Base-by-base conservation (phyloP, 2,329 filamentous ascomycete species). In the Cladosporium velox region DNA sequence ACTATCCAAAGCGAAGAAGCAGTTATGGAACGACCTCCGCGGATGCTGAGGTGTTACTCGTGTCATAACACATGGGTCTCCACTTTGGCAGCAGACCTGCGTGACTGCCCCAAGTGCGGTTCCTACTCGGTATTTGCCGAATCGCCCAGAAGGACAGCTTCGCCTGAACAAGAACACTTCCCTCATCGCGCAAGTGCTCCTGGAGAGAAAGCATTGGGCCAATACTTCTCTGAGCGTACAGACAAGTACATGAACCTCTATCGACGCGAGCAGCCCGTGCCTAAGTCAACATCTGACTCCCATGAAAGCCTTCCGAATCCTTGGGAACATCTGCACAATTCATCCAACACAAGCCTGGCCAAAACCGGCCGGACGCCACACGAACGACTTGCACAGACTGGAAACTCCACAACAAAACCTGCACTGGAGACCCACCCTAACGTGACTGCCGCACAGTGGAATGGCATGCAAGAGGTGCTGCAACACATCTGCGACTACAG, bases 401-500 rank as follows among this genome's bases (percentile, higher is more conserved):
- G 11, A 15, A n/a, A 21, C 21, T 21, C 80, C 2, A 81, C 81
- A 15, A 83, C 81, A 21, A 81, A 83, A 68, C 76, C 73, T 24
- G 75, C 78, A 68, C 73, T 70, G 34, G 76, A 74, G 68, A 78
- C 78, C 71, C 78, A 77, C 67, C 72, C 79, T 11, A 77, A 79
- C 15, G 77, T 90, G 52, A 84, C 84, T 3, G 82, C 84, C 54
- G 83, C 85, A 62, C 81, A 88, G 78, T 87, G 84, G 84, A 82
- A 83, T 67, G 83, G 86, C 65, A 91, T 92, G 83, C 84, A 88
- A 72, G 86, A 86, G 68, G 83, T 93, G 44, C 86, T 92, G 54
- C 86, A 90, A 71, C 87, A 87, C 65, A 85, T 96, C 58, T 92
- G 92, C 77, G 85, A 85, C 62, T 87, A 91, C 74, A 85, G 90